Conservation (phyloP, 129 eudicot species). For the Logfia minima region DNA sequence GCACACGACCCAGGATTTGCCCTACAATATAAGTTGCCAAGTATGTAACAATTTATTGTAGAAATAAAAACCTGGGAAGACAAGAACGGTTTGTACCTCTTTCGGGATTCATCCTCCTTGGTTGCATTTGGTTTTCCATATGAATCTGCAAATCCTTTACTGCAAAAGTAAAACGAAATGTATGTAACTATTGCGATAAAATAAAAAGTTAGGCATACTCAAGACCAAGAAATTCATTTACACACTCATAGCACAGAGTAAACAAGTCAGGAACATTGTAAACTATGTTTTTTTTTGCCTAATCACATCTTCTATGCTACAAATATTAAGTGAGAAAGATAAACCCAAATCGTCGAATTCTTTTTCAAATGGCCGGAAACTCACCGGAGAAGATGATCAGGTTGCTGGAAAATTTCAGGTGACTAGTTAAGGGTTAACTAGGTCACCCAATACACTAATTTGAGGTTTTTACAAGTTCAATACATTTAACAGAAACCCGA, state of each 20-base stretch:
- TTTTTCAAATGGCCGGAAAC: too few relatives aligned
- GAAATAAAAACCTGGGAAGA: not conserved
- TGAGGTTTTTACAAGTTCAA: too few relatives aligned
- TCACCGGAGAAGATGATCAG: too few relatives aligned
- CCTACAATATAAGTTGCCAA: slow-evolving; percentile 33
- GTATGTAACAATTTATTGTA: not conserved
- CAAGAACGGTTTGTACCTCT: slow-evolving; percentile 37
- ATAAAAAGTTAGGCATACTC: not conserved
- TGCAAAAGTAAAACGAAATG: slow-evolving; percentile 26
- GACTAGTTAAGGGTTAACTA: too few relatives aligned
- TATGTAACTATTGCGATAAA: not conserved
- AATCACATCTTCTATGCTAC: too few relatives aligned
- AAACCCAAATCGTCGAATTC: too few relatives aligned
- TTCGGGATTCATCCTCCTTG: slow-evolving; percentile 56
- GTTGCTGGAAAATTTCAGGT: too few relatives aligned
- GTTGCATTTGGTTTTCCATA: slow-evolving; percentile 31
- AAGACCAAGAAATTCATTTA: not conserved
- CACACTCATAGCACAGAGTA: not conserved
- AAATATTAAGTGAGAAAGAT: too few relatives aligned
- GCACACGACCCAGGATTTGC: slow-evolving; percentile 45
- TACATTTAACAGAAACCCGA: too few relatives aligned
- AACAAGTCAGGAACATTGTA: not conserved
- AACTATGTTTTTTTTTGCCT: too few relatives aligned
- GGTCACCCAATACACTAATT: too few relatives aligned
- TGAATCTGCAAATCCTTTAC: slow-evolving; percentile 49